Conservation (phyloP, 1,284 basidiomycete genomes). For the Phellopilus nigrolimitatus region DNA sequence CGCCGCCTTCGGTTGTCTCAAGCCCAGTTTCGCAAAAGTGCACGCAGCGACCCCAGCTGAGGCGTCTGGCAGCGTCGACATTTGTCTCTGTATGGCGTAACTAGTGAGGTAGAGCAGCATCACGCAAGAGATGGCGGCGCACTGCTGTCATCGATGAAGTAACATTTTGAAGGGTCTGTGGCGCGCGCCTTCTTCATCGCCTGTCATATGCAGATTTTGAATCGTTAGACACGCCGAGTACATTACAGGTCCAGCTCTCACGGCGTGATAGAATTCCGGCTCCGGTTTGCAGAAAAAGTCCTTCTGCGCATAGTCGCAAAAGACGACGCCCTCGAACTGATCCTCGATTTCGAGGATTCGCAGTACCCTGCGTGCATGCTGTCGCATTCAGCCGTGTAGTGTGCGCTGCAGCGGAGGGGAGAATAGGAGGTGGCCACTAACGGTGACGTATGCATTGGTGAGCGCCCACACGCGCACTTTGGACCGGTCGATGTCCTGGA, state of each 20-base stretch:
- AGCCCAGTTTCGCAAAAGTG: slow-evolving; percentile 67
- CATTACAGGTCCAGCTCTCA: too few relatives aligned
- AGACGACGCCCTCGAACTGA: slow-evolving; percentile 76
- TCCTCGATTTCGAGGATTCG: slow-evolving; percentile 70
- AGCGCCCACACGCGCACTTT: slow-evolving; percentile 80
- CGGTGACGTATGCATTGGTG: slow-evolving; percentile 76
- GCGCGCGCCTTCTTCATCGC: slow-evolving; percentile 59
- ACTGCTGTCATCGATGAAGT: slow-evolving; percentile 73
- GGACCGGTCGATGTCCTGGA: slow-evolving; percentile 74
- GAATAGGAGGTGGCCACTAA: slow-evolving; percentile 32
- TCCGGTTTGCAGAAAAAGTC: slow-evolving; percentile 85
- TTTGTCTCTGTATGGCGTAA: slow-evolving; percentile 34
- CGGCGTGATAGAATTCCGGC: slow-evolving; percentile 44
- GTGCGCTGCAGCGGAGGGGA: neutral
- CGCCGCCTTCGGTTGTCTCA: slow-evolving; percentile 59
- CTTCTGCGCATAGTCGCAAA: slow-evolving; percentile 70
- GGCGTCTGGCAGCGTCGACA: slow-evolving; percentile 54
- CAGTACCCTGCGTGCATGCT: slow-evolving; percentile 83
- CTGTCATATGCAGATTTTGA: slow-evolving; percentile 32
- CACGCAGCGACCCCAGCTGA: slow-evolving; percentile 68
- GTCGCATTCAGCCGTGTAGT: slow-evolving; percentile 9
- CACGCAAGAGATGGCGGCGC: slow-evolving; percentile 10
- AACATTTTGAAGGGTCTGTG: slow-evolving; percentile 59
- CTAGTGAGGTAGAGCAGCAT: too few relatives aligned
- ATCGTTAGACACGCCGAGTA: neutral